Percentiles rank a stretch among this genome's conserved stretches.
These are phyloP conservation scores for Comarum palustre DNA, from an alignment of 306 rosid genomes.

Conservation along the genomic window DNA sequence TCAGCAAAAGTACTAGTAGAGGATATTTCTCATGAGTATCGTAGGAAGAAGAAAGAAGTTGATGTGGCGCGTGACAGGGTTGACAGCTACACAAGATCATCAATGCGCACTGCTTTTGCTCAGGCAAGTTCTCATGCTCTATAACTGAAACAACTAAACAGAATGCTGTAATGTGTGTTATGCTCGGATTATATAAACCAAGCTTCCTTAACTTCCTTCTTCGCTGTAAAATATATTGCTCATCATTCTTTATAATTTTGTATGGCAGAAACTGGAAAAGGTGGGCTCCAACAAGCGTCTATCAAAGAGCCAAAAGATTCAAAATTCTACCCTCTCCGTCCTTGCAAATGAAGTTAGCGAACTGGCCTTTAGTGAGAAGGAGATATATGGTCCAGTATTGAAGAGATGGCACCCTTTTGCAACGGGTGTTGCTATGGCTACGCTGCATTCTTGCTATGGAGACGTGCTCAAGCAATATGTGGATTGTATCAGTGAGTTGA, in stretches of 20 bases:
- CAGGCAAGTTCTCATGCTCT: slow-evolving; percentile 65
- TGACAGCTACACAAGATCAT: slow-evolving; percentile 77
- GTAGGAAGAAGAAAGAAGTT: slow-evolving; percentile 44
- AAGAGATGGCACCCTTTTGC: slow-evolving; percentile 89
- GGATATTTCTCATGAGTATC: slow-evolving; percentile 47
- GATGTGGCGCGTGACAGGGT: slow-evolving; percentile 51
- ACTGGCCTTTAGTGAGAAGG: slow-evolving; percentile 73
- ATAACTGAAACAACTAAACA: neutral
- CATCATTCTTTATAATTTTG: slow-evolving; percentile 38
- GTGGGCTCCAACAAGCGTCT: slow-evolving; percentile 44
- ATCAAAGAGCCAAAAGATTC: slow-evolving; percentile 55
- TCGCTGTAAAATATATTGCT: slow-evolving; percentile 21
- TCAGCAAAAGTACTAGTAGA: slow-evolving; percentile 64
- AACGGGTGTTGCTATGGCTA: slow-evolving; percentile 79
- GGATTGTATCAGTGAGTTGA: slow-evolving; percentile 55
- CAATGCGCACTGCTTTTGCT: slow-evolving; percentile 59
- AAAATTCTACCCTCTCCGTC: slow-evolving; percentile 47
- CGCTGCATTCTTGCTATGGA: slow-evolving; percentile 84
- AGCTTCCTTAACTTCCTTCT: neutral
- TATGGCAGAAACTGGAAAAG: slow-evolving; percentile 66
- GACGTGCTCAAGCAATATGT: slow-evolving; percentile 73
- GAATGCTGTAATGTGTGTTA: neutral
- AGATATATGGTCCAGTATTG: slow-evolving; percentile 65
- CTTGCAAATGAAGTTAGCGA: slow-evolving; percentile 68
- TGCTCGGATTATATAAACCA: neutral